Evolutionary conservation across 192 early-diverging fungal genomes (phyloP), one percentile per base, ranked within the genome.

Genomic region (Coemansia sp.): DNA sequence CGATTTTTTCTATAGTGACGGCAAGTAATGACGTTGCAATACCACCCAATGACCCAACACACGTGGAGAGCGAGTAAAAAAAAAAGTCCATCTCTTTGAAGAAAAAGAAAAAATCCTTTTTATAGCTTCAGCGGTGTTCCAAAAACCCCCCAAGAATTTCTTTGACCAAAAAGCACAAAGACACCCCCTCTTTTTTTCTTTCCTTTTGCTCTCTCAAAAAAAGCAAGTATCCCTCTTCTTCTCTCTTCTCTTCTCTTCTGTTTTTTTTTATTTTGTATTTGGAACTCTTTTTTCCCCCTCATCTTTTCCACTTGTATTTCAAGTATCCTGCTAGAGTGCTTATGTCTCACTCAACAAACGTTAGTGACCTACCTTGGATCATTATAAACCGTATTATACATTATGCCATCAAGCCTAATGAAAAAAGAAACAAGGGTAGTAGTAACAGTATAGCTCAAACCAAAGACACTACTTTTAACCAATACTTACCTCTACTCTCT

Each of bases 321-420:
- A 43, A 43, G 41, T 11, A 16, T 43, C 11, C 41, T 15, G 10
- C 15, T 49, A 49, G 7, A 43, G 13, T 43, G 10, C 13, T 43
- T 16, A 58, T 58, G 57, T 18, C 5, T n/a, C 13, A 15, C 29
- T 33, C 16, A n/a, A 3, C 15, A 33, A 33, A 18, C 15, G 57
- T 16, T 5, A 58, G 36, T 58, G 57, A 58, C 38, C 38, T 62
- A 7, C 61, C 61, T 16, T 58, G 69, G 44, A 66, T 66, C 15
- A 62, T 62, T 3, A 8, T 62, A n/a, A 62, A 24, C 22, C 61
- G 61, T 15, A 62, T 62, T 27, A 22, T 62, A 22, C 61, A 62
- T 18, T 41, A 62, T 15, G n/a, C 61, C 38, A 62, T 41, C 4
- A 11, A 24, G 2, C 36, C 36, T 8, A 39, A 13, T 20, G 38